Evolutionary conservation across 1,139 yeast species (phyloP), one percentile per base, ranked within the genome.

Genomic region (Suhomyces bokatorum): DNA sequence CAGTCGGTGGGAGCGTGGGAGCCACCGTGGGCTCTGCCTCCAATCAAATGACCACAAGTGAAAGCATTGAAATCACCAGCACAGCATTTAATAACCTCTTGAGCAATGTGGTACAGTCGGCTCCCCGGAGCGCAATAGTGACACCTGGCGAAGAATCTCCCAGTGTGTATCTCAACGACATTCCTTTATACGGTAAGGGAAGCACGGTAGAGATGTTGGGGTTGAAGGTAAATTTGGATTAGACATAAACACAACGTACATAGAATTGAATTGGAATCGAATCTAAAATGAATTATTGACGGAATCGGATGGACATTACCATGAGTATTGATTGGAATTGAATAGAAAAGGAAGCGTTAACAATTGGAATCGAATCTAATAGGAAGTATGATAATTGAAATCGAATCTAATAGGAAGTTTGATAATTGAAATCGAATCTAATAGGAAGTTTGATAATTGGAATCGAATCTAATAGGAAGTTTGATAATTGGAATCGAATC

Each of bases 151-250:
- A 55, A 46, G 31, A 44, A 27, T 28, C 53, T 43, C 35, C 46
- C 37, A 60, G 64, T 40, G 60, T 64, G 1, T 70, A 69, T 48
- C 54, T 70, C 32, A 75, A 70, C 48, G 73, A 70, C 46, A 64
- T 67, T 16, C 75, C 75, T 17, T 55, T 69, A 34, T 67, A 67
- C 43, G 75, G 75, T 2, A 67, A 66, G 51, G 73, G 70, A 15
- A 65, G 70, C 42, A 69, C 75, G n/a, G 66, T 70, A 29, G 74
- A 69, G 48, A 60, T 56, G 58, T 56, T 70, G 43, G 70, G 70
- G 16, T 48, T 69, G 39, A 60, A 60, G 47, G 52, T 63, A 16
- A 66, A 38, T 28, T 29, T n/a, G 15, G 40, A 39, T 13, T 36
- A 29, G 17, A 22, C 1, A 14, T 33, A 29, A 22, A 3, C 15